Base-by-base conservation (phyloP, 2,329 filamentous ascomycete genomes). In the Lachnellula hyalina region DNA sequence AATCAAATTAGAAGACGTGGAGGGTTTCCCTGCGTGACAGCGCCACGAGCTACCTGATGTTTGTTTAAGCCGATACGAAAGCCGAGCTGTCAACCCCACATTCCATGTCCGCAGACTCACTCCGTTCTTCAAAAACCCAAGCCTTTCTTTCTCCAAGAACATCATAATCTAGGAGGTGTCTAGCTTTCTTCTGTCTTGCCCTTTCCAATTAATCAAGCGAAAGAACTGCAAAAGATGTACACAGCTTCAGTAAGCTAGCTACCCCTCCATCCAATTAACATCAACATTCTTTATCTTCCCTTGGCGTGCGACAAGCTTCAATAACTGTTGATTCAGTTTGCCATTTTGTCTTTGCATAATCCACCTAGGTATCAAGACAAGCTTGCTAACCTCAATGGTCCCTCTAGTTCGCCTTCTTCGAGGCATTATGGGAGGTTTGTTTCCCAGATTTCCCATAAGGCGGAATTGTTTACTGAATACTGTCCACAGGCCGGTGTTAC, bases 401-500 rank as follows among this genome's bases (percentile, higher is more conserved):
- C 21, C 17, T 47, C 25, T 12, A 54, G 0, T 86, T 84, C 64
- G 86, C 86, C 62, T 86, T 89, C 68, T 88, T 89, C 62, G 86
- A 90, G 73, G 84, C 83, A 17, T 71, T 89, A 40, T 87, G 83
- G 82, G 85, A 87, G 59, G 66, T 66, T 35, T 51, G 61, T 58
- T 71, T 42, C 17, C 9, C 8, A 5, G 7, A 9, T 14, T 49
- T 48, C 14, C n/a, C 15, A 15, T 34, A 32, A 9, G 35, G n/a
- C 15, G 15, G 34, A 36, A 21, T 42, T 41, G 54, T 38, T 21
- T 46, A 41, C 25, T 36, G 23, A 47, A 28, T 45, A 15, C 35
- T 38, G 21, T 15, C n/a, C 21, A 9, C 32, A 67, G 74, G 76
- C 76, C 21, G 78, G 78, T 21, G 71, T 81, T 15, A 77, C 72